Evolutionary conservation across 73 alveolate genomes (phyloP), one percentile per base, ranked within the genome.

Genomic region (Uronychia binucleata): DNA sequence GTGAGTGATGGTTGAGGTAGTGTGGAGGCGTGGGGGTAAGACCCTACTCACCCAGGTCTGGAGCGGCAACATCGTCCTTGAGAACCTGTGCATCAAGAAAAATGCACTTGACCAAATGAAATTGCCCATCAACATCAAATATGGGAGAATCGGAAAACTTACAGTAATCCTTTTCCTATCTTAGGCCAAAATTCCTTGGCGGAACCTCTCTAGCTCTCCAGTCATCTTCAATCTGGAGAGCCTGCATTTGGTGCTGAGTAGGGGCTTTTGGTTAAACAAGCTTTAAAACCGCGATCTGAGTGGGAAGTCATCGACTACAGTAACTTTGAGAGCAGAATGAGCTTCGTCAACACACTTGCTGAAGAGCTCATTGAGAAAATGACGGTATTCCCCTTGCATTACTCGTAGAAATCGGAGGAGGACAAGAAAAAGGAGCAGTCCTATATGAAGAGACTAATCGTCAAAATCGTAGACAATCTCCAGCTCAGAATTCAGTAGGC

Each of bases 1-100:
- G 14, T 82, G 67, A n/a, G n/a, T n/a, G n/a, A n/a, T n/a, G n/a
- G n/a, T n/a, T n/a, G n/a, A n/a, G n/a, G n/a, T n/a, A n/a, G n/a
- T n/a, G n/a, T n/a, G n/a, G n/a, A n/a, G n/a, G n/a, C n/a, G n/a
- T n/a, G n/a, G n/a, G n/a, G n/a, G n/a, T n/a, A n/a, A n/a, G n/a
- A n/a, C n/a, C n/a, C n/a, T n/a, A n/a, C 14, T 31, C 27, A 34
- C 26, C 27, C 76, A 88, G 94, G 90, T 88, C 33, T 88, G 94
- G 94, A 88, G 88, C 34, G 94, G 94, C 33, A 85, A 88, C 74
- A 88, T 88, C 0, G 79, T 77, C 84, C 83, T 88, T 27, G 90
- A 88, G 77, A 82, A 88, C 79, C 86, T 88, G 25, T 82, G 79
- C 28, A 34, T 88, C 29, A 88, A 85, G 79, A 82, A 58, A 32